A percentile compares a stretch with the other conserved stretches of the same genome.
phyloP scores from a whole-genome alignment of 176 grass and related monocot species.

The Carex parvula region DNA sequence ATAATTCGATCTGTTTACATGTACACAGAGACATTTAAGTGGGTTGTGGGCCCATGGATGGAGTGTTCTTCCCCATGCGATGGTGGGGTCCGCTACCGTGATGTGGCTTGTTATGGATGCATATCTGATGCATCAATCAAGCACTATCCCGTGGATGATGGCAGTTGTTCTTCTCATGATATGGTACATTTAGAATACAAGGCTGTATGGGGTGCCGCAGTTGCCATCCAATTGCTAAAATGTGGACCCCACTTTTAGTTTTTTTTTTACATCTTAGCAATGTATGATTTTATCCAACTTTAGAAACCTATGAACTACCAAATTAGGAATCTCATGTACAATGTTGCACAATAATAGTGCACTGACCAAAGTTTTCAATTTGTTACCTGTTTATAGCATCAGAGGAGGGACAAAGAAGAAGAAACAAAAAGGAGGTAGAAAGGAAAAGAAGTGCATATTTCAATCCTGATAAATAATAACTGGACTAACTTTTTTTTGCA shows the following conservation, averaged over 20 bases:
- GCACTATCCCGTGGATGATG: constrained; percentile 75
- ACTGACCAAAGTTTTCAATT: not conserved
- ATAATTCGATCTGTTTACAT: constrained; percentile 26
- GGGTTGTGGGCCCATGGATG: constrained; percentile 75
- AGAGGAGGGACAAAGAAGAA: not conserved
- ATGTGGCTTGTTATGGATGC: constrained; percentile 54
- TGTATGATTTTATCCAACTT: not conserved
- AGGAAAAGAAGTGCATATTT: not conserved
- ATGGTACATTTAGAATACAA: constrained; percentile 40
- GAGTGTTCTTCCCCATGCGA: constrained; percentile 79
- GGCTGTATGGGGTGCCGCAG: not conserved
- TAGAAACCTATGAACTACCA: not conserved
- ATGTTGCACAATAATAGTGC: not conserved
- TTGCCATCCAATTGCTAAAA: not conserved
- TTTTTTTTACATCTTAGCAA: not conserved
- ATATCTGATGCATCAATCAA: constrained; percentile 45
- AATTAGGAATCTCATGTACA: not conserved
- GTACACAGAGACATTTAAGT: constrained; percentile 57
- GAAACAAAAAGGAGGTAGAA: not conserved
- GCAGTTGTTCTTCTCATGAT: constrained; percentile 49
- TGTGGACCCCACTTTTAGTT: not conserved
- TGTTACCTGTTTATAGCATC: not conserved
- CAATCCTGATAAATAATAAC: constrained; percentile 11
- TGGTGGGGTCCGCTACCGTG: constrained; percentile 54
- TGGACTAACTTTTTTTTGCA: constrained; percentile 22